Base-by-base conservation (phyloP, 768 basidiomycete species). In the Krasilnikovozyma curviuscula region DNA sequence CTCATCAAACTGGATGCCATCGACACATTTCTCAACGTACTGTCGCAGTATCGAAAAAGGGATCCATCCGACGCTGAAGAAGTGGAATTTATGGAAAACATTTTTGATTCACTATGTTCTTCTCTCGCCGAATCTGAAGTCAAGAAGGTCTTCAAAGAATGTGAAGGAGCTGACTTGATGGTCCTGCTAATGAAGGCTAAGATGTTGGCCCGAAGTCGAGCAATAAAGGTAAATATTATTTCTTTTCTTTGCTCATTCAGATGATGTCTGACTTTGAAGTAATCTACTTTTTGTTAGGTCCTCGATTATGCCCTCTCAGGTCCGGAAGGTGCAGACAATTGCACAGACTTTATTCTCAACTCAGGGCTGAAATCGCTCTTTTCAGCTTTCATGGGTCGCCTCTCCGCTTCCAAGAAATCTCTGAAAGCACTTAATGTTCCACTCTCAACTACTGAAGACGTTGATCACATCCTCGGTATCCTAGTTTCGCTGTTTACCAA, bases 131-230 rank as follows among this genome's bases (percentile, higher is more conserved):
- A 91, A 63, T 69, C 77, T 13, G 69, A 76, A 40, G 75, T 81
- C 61, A 97, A 95, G 65, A 63, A 71, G 16, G 65, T 77, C 3
- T 97, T 98, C 66, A 66, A 86, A n/a, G 74, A 77, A 9, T 79
- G 79, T 18, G 93, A 98, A 63, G 93, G 93, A 2, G 76, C 86
- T 13, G 93, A 98, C 57, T 72, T 98, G 29, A 95, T 97, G 88
- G 73, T 93, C n/a, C 70, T 97, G 54, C 81, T 93, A 74, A 88
- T 95, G 81, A 91, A 81, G 65, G 81, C 84, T 54, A 91, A 86
- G 61, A 70, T 74, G 50, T 73, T 85, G 54, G 75, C 84, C 1
- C 76, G 76, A 49, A 80, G 79, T 14, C 70, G 84, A 34, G 74
- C 86, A 2, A 83, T 95, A 67, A 98, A 97, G 63, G 50, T 52